Evolutionary conservation across 169 alveolate genomes (phyloP), one percentile per base, ranked within the genome.

Genomic region (Plasmodium berghei): DNA sequence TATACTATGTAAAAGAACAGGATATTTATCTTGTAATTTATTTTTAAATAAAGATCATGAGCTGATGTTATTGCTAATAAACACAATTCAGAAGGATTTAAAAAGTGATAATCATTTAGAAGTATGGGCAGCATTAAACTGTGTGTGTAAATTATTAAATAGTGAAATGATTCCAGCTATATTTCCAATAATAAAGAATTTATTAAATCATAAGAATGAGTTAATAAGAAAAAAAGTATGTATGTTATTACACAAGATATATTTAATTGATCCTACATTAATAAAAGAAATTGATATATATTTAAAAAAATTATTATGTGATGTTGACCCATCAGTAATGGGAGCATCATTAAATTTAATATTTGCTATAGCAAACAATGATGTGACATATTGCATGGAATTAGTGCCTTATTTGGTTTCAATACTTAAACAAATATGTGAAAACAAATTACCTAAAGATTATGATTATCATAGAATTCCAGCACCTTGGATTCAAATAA

Each of bases 401-500:
- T 89, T 96, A 28, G 96, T 96, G 28, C 93, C 96, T 8, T 93
- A 96, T 54, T 94, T 97, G 90, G 97, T 97, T 49, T 95, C 96
- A 40, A 97, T 97, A 22, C 92, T 97, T 88, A 97, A 97, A 85
- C 97, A 97, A 95, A 95, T 98, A 20, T 93, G 96, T 63, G 99
- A 97, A 59, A 98, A 97, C 73, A 95, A 96, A 85, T 93, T 98
- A 54, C 97, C 98, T 28, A 93, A 95, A 71, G 98, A 96, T 58
- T 98, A 94, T 89, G 98, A 98, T 77, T 98, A 98, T 92, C 98
- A 97, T 85, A 92, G 98, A 73, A 94, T 97, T 67, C 99, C 99
- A 16, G 99, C 98, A 18, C 99, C 99, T 40, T 98, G 99, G 99
- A 95, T 97, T 66, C 97, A 98, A 92, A 97, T 97, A 28, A 95